These are phyloP conservation scores for Skeletonema potamos DNA, from an alignment of 108 stramenopile species.

Conservation along the genomic window DNA sequence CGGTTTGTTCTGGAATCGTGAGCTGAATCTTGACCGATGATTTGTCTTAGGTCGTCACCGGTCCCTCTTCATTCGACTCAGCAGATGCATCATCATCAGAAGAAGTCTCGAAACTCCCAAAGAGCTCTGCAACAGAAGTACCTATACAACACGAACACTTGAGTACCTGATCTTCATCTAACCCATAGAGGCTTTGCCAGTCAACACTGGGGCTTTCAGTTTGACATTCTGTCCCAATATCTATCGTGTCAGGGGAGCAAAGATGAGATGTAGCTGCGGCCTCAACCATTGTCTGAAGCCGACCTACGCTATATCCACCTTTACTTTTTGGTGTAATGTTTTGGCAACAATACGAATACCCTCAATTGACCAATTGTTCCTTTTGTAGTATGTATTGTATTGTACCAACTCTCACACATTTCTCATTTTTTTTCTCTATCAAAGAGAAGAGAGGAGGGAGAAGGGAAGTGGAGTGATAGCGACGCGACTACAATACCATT, in stretches of 20 bases:
- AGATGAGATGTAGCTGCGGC: not conserved
- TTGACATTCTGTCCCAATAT: not conserved
- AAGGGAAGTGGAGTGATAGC: too few relatives aligned
- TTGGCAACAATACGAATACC: not conserved
- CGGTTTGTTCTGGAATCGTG: not conserved
- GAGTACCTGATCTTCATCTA: not conserved
- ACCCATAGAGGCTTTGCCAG: not conserved
- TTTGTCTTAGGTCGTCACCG: not conserved
- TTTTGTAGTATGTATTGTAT: too few relatives aligned
- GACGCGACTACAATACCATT: too few relatives aligned
- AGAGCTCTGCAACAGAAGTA: not conserved
- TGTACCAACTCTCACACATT: not conserved
- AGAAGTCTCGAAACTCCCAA: too few relatives aligned
- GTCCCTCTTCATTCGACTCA: not conserved
- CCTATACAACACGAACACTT: not conserved
- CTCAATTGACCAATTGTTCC: not conserved
- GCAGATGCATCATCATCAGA: not conserved
- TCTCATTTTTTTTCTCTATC: too few relatives aligned
- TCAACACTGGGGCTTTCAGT: not conserved
- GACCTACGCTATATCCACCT: not conserved
- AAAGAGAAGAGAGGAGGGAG: too few relatives aligned
- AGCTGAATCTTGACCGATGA: not conserved
- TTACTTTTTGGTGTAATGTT: not conserved
- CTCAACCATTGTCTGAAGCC: not conserved
- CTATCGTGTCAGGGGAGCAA: not conserved